A percentile compares a stretch with the other conserved stretches of the same genome.
Conservation (phyloP, 2,329 filamentous ascomycete species). For the Podosphaera fusca region DNA sequence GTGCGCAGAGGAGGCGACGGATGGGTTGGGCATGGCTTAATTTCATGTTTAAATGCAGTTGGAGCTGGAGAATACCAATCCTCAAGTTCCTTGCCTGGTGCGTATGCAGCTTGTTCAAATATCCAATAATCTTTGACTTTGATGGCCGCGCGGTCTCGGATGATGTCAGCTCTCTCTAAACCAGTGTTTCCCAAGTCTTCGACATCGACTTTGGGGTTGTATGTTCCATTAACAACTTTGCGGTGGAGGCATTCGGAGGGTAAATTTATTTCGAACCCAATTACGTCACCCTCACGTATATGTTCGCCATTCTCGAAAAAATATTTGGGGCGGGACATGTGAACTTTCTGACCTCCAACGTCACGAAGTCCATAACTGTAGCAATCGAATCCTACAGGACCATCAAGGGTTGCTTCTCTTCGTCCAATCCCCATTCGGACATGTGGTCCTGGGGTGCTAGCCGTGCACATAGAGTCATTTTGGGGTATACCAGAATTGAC, state of each 20-base stretch:
- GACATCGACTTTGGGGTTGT: constrained; percentile 64
- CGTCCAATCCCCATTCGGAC: constrained; percentile 75
- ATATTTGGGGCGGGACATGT: constrained; percentile 80
- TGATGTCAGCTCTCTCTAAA: constrained; percentile 50
- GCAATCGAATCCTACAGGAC: constrained; percentile 65
- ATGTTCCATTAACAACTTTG: constrained; percentile 68
- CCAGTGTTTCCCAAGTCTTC: constrained; percentile 28
- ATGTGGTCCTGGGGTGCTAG: constrained; percentile 21
- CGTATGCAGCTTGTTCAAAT: constrained; percentile 82
- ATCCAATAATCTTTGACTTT: constrained; percentile 84
- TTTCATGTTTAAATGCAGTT: constrained; percentile 12
- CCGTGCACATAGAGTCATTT: constrained; percentile 8
- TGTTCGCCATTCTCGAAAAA: constrained; percentile 63
- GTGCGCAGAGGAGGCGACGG: constrained; percentile 55
- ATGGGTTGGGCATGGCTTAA: constrained; percentile 48
- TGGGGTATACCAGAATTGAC: constrained; percentile 52
- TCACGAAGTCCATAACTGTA: constrained; percentile 92
- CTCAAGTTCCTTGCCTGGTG: constrained; percentile 69
- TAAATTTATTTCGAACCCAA: constrained; percentile 78
- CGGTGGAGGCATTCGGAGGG: constrained; percentile 68
- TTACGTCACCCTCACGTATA: constrained; percentile 73
- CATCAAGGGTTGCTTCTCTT: constrained; percentile 59
- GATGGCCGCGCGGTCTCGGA: constrained; percentile 86
- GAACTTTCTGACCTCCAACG: constrained; percentile 71
- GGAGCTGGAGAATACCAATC: constrained; percentile 46